Base-by-base conservation (phyloP, 345 rosid species). In the Ceriops decandra region DNA sequence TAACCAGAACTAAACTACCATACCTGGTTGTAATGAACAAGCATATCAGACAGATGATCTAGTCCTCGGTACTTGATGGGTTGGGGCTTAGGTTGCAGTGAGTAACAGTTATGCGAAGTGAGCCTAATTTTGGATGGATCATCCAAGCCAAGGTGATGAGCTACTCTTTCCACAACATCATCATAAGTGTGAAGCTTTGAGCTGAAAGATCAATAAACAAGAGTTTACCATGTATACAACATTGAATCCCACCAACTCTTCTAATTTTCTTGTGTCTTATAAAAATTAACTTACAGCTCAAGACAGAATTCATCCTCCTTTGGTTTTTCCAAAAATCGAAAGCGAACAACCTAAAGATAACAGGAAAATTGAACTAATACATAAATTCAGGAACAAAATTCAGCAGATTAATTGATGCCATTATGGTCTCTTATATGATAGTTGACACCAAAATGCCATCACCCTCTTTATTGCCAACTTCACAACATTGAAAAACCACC, bases 11-110 rank as follows among this genome's bases (percentile, higher is more conserved):
- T 19, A 20, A 10, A 58, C 33, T 36, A 4, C 30, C 28, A 22
- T 56, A 92, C 98, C 93, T 95, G 98, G 70, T 95, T 92, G 82
- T 90, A 87, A 82, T 95, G 97, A 65, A 85, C 84, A 72, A 92
- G 74, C 98, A 95, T 95, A 68, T 92, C 97, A 60, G 92, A 84
- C 75, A 95, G 82, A 84, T 78, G 96, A 67, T 90, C 92, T 62
- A 90, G 85, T 73, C 99, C 99, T 62, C 85, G 93, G 78, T 85
- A 91, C 80, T 88, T 91, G 49, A 95, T 87, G 21, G 98, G 90
- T 74, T 87, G 93, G 60, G 99, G 97, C 78, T 95, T 95, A 62
- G 99, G 98, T 82, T 95, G 99, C 82, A 88, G 99, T 62, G 99
- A 90, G 80, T 95, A 90, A 82, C 98, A 95, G 79, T 95, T 95